Percentiles rank a stretch among this genome's conserved stretches.
Evolutionary conservation across 306 rosid species (phyloP).

Genomic region (Erythrophleum fordii): DNA sequence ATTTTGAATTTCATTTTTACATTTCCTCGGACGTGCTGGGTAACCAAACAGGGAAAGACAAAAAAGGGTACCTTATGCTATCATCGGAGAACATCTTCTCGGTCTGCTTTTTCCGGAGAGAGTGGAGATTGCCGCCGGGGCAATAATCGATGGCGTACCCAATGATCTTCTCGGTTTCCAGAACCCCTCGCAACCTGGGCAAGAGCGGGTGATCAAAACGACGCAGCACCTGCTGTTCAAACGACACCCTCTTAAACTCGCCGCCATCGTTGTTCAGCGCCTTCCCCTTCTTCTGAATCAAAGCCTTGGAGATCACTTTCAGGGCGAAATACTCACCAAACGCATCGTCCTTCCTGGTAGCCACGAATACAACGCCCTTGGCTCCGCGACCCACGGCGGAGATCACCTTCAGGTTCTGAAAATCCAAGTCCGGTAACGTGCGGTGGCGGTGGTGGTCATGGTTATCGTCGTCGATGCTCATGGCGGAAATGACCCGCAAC

Average conservation of each 20-base stretch:
- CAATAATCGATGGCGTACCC: conserved; percentile 83
- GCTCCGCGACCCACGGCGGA: conserved; percentile 96
- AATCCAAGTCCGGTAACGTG: conserved; percentile 40
- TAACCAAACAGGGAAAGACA: not conserved
- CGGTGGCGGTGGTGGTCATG: not conserved
- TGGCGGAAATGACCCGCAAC: conserved; percentile 34
- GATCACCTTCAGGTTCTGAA: conserved; percentile 52
- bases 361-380: conserved; percentile 83
- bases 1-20: not conserved
- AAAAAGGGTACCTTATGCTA: conserved; percentile 56
- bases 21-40: not conserved
- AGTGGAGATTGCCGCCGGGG: conserved; percentile 78
- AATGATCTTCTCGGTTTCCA: conserved; percentile 58
- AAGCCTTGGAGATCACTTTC: conserved; percentile 70
- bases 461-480: conserved; percentile 34
- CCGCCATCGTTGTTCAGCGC: conserved; percentile 13
- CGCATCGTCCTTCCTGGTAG: conserved; percentile 34
- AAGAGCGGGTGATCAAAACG: conserved; percentile 72
- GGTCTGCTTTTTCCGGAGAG: conserved; percentile 63
- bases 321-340: conserved; percentile 58
- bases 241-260: conserved; percentile 63
- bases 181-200: conserved; percentile 66
- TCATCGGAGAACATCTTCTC: conserved; percentile 80
- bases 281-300: conserved; percentile 53
- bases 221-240: conserved; percentile 72